These are phyloP conservation scores for Cyberlindnera euphorbiiphila DNA, from an alignment of 805 yeast species.

Conservation along the genomic window DNA sequence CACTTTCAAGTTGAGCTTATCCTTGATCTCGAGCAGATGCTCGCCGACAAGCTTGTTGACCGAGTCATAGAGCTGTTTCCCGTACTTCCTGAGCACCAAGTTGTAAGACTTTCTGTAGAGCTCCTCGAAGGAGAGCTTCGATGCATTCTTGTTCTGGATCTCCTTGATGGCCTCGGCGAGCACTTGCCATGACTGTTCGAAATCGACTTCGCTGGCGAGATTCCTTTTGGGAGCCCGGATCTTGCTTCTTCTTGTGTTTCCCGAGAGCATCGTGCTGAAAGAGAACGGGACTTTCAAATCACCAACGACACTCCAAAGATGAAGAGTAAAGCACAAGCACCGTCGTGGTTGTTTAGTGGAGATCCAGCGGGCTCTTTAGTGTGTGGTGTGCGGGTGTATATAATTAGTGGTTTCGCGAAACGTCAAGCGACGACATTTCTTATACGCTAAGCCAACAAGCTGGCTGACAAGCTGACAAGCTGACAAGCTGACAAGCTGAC, in stretches of 20 bases:
- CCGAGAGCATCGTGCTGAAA: slow-evolving; percentile 14
- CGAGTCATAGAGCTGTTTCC: slow-evolving; percentile 59
- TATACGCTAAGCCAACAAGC: too few species aligned
- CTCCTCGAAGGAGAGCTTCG: slow-evolving; percentile 75
- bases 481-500: too few species aligned
- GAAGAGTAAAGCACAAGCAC: too few species aligned
- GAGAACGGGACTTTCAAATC: not conserved
- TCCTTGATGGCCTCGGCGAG: slow-evolving; percentile 65
- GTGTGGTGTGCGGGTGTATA: slow-evolving; percentile 6
- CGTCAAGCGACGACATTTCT: too few species aligned
- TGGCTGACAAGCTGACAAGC: too few species aligned
- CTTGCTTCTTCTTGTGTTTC: slow-evolving; percentile 46
- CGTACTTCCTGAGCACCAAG: slow-evolving; percentile 66
- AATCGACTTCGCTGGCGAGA: slow-evolving; percentile 42
- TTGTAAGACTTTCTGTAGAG: slow-evolving; percentile 77
- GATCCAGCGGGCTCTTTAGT: too few species aligned
- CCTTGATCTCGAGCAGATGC: slow-evolving; percentile 38
- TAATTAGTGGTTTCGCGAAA: not conserved
- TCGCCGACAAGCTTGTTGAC: slow-evolving; percentile 45
- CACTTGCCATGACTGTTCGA: slow-evolving; percentile 62
- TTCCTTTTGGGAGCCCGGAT: slow-evolving; percentile 57
- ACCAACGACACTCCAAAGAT: too few species aligned
- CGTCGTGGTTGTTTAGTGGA: too few species aligned
- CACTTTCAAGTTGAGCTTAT: slow-evolving; percentile 16
- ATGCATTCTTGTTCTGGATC: slow-evolving; percentile 69